Conservation (phyloP, 23 red algal genomes). For the Chondrus crispus region DNA sequence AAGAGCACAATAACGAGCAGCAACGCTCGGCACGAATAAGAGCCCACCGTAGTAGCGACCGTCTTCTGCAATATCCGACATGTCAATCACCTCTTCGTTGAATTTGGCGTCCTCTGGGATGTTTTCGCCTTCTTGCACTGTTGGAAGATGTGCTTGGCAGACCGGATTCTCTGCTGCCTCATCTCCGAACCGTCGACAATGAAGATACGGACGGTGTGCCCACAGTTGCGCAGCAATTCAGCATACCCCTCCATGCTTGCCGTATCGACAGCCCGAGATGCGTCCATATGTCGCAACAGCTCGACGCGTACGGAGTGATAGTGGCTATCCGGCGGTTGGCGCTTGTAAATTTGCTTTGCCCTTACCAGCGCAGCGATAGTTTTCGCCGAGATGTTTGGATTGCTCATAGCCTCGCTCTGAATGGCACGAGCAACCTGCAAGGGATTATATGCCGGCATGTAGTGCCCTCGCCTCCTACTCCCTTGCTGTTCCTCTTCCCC, state of each 20-base stretch:
- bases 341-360: constrained; percentile 16
- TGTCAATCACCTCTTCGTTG: neutral
- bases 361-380: neutral
- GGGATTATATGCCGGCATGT: neutral
- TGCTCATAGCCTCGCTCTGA: neutral
- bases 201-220: neutral
- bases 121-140: constrained; percentile 28
- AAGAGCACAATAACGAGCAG: neutral
- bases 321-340: constrained; percentile 15
- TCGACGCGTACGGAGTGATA: neutral
- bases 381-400: constrained; percentile 21
- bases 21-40: constrained; percentile 30
- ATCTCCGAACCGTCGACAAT: neutral
- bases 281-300: neutral
- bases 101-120: neutral
- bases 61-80: neutral
- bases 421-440: constrained; percentile 4
- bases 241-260: constrained; percentile 1
- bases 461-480: neutral
- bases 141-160: constrained; percentile 33
- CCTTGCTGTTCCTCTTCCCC: neutral
- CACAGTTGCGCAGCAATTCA: neutral
- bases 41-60: constrained; percentile 22
- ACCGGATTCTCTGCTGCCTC: neutral
- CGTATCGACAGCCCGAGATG: constrained; percentile 4